These are phyloP conservation scores for Oryza australiensis DNA, from an alignment of 176 grass and related monocot genomes.

Conservation along the genomic window DNA sequence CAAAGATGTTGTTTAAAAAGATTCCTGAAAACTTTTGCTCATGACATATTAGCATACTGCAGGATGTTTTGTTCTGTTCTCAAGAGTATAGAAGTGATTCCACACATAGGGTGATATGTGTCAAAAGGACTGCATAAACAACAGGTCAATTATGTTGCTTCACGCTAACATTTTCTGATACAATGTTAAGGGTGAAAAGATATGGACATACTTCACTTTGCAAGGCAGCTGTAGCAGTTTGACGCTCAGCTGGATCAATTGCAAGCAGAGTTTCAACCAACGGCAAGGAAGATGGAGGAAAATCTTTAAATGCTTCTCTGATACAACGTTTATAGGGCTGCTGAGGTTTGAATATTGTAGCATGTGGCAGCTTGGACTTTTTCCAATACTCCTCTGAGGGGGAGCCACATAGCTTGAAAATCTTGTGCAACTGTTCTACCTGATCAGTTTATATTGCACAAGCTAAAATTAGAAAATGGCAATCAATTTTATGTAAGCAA, in stretches of 20 bases:
- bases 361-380: slow-evolving; percentile 64
- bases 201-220: slow-evolving; percentile 53
- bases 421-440: slow-evolving; percentile 71
- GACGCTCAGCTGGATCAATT: slow-evolving; percentile 57
- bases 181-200: neutral
- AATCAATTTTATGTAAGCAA: slow-evolving; percentile 5
- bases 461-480: slow-evolving; percentile 22
- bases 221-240: slow-evolving; percentile 59
- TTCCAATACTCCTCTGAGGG: slow-evolving; percentile 71
- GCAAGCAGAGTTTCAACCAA: slow-evolving; percentile 64
- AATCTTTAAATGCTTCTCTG: slow-evolving; percentile 59
- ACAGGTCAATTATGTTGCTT: neutral
- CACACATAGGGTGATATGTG: neutral
- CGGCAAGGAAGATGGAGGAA: slow-evolving; percentile 47
- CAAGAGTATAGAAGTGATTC: neutral
- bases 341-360: slow-evolving; percentile 61
- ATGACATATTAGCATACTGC: neutral
- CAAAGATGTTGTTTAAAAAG: neutral
- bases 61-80: neutral
- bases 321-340: slow-evolving; percentile 61
- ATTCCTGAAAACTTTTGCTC: neutral
- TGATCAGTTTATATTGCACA: slow-evolving; percentile 34
- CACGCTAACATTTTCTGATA: slow-evolving; percentile 12
- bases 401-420: slow-evolving; percentile 69
- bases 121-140: neutral